Base-by-base conservation (phyloP, 352 stramenopile species). In the Phytophthora tubulina region DNA sequence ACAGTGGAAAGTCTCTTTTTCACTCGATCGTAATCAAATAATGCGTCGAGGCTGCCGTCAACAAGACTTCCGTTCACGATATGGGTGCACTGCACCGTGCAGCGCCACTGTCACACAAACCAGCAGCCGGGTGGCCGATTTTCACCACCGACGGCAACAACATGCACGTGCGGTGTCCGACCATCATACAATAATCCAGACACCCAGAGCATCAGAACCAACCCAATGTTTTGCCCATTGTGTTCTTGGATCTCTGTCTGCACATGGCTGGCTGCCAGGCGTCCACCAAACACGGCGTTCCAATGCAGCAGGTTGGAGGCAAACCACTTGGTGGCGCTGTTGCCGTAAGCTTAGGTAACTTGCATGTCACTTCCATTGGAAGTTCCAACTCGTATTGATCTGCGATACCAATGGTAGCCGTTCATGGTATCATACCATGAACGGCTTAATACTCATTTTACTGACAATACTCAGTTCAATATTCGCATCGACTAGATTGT, bases 1-100 rank as follows among this genome's bases (percentile, higher is more conserved):
- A 58, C 13, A 45, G 33, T 59, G 50, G 50, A 45, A 57, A 57
- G 32, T 44, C 33, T 39, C 39, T 30, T 49, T 61, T 35, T 56
- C 54, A 42, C 54, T 32, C 30, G 27, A 41, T 63, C 31, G 41
- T 63, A 53, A 63, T 35, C 36, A 21, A 48, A 42, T 4, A 5
- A 41, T 21, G 31, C n/a, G 33, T n/a, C 13, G 15, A 48, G 6
- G 36, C 8, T 42, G 49, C 49, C 52, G 35, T 59, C 52, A 59
- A 36, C 52, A 59, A 30, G 17, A 5, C 41, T 21, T 21, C 21
- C 21, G 21, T 21, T 21, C 21, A 21, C 21, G 21, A 21, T 21
- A 21, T 0, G 21, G 21, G 41, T 27, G 14, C 38, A n/a, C 4
- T 44, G 38, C 14, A 46, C 41, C 1, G 0, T 46, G 13, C 13